Evolutionary conservation across 257 asterid genomes (phyloP).

Genomic region (Euphrasia confusa): DNA sequence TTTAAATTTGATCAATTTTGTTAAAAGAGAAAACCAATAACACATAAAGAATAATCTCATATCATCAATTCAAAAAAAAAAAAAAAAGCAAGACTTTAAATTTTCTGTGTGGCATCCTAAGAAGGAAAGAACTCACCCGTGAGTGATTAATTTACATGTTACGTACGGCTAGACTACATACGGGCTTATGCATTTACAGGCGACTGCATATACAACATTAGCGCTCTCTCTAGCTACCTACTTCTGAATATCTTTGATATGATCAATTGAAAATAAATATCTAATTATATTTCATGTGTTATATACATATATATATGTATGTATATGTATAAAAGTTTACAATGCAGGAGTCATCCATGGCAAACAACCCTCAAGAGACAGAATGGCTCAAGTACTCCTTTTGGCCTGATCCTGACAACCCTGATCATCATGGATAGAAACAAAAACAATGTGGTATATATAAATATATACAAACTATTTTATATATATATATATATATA

Average conservation of each 20-base stretch:
- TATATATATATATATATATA: not conserved
- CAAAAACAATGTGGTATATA: not conserved
- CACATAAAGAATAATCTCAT: not conserved
- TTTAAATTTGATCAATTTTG: constrained; percentile 26
- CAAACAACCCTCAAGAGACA: constrained; percentile 71
- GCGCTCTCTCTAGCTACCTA: no score
- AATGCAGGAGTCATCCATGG: constrained; percentile 72
- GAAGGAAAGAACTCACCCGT: constrained; percentile 23
- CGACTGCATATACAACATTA: no score
- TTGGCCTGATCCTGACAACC: constrained; percentile 96
- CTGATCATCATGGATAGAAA: constrained; percentile 79
- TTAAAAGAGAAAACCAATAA: not conserved
- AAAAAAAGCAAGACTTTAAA: constrained; percentile 16
- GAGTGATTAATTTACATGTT: not conserved
- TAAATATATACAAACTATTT: no score
- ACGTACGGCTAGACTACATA: not conserved
- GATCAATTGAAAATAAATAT: no score
- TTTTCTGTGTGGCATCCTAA: constrained; percentile 44
- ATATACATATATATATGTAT: no score
- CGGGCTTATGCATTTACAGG: no score
- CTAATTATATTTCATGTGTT: no score
- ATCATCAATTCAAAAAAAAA: not conserved
- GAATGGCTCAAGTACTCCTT: constrained; percentile 96
- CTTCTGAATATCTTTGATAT: no score
- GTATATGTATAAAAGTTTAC: not conserved